Percentiles rank a stretch among this genome's conserved stretches.
Evolutionary conservation across 2,329 filamentous ascomycete species (phyloP).

Genomic region (Xenoacremonium recifei): DNA sequence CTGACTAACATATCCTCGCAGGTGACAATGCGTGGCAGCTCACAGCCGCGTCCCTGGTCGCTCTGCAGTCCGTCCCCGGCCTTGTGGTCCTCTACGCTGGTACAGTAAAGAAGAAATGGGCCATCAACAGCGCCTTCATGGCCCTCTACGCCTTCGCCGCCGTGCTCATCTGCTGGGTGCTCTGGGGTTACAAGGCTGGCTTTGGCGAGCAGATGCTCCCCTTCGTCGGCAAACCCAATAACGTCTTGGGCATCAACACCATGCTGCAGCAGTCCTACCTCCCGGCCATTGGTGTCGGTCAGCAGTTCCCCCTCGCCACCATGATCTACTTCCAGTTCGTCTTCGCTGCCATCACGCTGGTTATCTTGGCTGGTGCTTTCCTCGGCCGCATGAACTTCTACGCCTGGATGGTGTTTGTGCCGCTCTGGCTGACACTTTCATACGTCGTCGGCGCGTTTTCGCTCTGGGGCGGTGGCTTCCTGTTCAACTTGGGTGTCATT

Average conservation of each 20-base stretch:
- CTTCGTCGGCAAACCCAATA: constrained; percentile 9
- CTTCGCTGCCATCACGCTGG: constrained; percentile 12
- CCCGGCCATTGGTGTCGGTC: constrained; percentile 8
- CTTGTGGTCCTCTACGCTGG: constrained; percentile 10
- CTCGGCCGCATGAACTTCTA: constrained; percentile 14
- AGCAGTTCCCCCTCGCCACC: constrained; percentile 10
- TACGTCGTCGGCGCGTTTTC: constrained; percentile 12
- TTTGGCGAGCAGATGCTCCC: constrained; percentile 13
- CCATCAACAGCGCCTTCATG: constrained; percentile 14
- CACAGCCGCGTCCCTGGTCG: constrained; percentile 11
- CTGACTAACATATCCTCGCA: background rate
- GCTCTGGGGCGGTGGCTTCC: constrained; percentile 11
- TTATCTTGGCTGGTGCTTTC: constrained; percentile 11
- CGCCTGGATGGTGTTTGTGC: constrained; percentile 12
- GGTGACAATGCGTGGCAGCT: constrained; percentile 14
- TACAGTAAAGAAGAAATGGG: constrained; percentile 13
- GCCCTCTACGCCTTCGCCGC: constrained; percentile 11
- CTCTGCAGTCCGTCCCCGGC: constrained; percentile 11
- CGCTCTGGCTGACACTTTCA: constrained; percentile 10
- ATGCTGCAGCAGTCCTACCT: constrained; percentile 13
- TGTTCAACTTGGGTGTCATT: constrained; percentile 10
- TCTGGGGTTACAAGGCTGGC: constrained; percentile 12
- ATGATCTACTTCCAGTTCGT: constrained; percentile 15
- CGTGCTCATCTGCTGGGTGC: constrained; percentile 11
- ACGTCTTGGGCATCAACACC: constrained; percentile 8